Evolutionary conservation across 495 filamentous ascomycete species (phyloP), one percentile per base, ranked within the genome.

Genomic region (Durotheca rogersii): DNA sequence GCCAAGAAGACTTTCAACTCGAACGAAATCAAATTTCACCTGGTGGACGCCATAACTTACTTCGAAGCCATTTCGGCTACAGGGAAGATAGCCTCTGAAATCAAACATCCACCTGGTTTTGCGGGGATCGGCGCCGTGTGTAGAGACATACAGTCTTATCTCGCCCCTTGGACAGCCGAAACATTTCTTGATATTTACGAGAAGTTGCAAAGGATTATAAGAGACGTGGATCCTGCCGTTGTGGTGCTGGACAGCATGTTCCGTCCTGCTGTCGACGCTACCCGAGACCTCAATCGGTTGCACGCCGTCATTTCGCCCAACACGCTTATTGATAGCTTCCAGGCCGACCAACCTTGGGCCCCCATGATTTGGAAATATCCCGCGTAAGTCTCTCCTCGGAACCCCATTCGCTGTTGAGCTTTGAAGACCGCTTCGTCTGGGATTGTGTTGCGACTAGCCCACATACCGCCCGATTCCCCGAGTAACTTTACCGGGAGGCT

Each of bases 231-330:
- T 32, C 75, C 76, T 16, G 61, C 62, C 0, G 47, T 76, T 2
- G 65, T 77, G 1, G 68, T 75, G 10, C 53, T 72, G 16, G 76
- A 79, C 41, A 69, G 67, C n/a, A 64, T 76, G 18, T 67, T 78
- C 30, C 57, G 70, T 23, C 70, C 74, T 36, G 73, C 68, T 0
- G 46, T 74, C 14, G 74, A 78, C 52, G 75, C 74, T 18, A 56
- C 67, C 53, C 58, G 65, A 18, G 55, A 60, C 20, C 31, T 11
- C n/a, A 49, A 53, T 29, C 49, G 60, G 36, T 29, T 58, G 10
- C 54, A 61, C 41, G 47, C 62, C 50, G 39, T 69, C 47, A 31
- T 76, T 51, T 67, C 70, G 45, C 60, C 74, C 36, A 64, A 73
- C 37, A 41, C 62, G 0, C 44, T 74, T 0, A 64, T 64, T 10